phyloP scores from a whole-genome alignment of 129 eudicot genomes.

The Scalesia atractyloides region DNA sequence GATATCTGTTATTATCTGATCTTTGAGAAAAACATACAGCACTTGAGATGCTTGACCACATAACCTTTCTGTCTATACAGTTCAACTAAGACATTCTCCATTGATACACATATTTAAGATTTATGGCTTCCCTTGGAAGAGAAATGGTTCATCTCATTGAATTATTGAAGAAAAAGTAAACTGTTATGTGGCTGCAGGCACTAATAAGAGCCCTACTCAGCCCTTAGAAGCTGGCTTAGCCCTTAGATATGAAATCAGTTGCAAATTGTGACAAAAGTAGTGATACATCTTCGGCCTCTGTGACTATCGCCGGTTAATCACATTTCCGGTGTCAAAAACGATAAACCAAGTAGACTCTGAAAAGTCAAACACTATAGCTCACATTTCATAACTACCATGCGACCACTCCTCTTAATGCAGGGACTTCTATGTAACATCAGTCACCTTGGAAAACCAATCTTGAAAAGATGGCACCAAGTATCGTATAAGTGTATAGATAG shows the following conservation, averaged over 20 bases:
- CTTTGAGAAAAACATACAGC: constrained; percentile 11
- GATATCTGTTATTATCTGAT: constrained; percentile 19
- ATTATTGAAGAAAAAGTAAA: not conserved
- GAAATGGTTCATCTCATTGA: constrained; percentile 11
- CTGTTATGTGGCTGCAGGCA: not conserved
- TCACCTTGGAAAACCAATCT: constrained; percentile 5
- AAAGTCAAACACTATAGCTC: not conserved
- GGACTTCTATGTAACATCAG: not conserved
- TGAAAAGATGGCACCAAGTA: constrained; percentile 13
- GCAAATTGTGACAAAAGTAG: not conserved
- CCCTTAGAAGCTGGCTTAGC: constrained; percentile 9
- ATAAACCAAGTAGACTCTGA: constrained; percentile 17
- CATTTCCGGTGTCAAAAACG: constrained; percentile 3
- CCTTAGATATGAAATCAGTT: not conserved
- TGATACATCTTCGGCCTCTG: constrained; percentile 7
- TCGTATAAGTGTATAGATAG: not conserved
- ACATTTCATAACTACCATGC: constrained; percentile 12
- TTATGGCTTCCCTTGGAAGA: constrained; percentile 15
- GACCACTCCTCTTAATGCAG: constrained; percentile 8
- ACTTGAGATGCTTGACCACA: constrained; percentile 15
- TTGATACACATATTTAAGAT: not conserved
- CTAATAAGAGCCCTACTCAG: not conserved
- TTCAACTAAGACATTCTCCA: constrained; percentile 3
- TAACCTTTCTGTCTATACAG: constrained; percentile 4
- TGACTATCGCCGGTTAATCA: constrained; percentile 7